Evolutionary conservation across 1,139 yeast species (phyloP).

Genomic region (Geotrichum citri-aurantii): DNA sequence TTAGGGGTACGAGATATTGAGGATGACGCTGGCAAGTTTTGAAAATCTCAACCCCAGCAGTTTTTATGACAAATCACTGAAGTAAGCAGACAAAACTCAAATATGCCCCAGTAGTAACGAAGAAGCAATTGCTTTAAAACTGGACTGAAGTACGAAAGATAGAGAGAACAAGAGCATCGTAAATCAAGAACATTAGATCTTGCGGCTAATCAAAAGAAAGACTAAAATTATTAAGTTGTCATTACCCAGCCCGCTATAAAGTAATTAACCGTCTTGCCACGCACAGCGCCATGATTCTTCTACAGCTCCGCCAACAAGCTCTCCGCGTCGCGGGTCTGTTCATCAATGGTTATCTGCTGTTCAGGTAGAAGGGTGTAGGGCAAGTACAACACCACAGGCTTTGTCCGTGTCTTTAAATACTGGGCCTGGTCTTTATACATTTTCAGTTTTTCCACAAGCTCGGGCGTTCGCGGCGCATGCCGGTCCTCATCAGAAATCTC

Average conservation of each 20-base stretch:
- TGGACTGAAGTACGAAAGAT: not conserved
- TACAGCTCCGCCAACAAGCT: not conserved
- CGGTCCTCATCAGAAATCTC: not conserved
- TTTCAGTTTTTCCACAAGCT: not conserved
- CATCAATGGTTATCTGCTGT: not conserved
- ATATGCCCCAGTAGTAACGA: not conserved
- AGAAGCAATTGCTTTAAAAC: not conserved
- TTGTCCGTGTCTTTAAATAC: not conserved
- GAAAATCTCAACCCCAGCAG: not conserved
- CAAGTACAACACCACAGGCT: conserved; percentile 7
- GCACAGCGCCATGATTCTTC: not conserved
- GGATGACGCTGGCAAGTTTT: not conserved
- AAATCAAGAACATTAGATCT: not conserved
- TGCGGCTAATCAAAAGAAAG: not conserved
- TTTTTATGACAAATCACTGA: not conserved
- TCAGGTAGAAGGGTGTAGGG: not conserved
- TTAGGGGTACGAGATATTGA: not conserved
- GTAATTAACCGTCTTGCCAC: not conserved
- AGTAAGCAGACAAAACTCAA: not conserved
- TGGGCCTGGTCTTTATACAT: conserved; percentile 4
- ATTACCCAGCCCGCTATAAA: not conserved
- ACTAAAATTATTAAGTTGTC: not conserved
- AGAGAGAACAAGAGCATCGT: not conserved
- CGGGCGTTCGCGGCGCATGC: not conserved
- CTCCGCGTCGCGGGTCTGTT: conserved; percentile 5